These are phyloP conservation scores for Dactylellina sp. DNA, from an alignment of 2,329 filamentous ascomycete genomes.

Conservation along the genomic window DNA sequence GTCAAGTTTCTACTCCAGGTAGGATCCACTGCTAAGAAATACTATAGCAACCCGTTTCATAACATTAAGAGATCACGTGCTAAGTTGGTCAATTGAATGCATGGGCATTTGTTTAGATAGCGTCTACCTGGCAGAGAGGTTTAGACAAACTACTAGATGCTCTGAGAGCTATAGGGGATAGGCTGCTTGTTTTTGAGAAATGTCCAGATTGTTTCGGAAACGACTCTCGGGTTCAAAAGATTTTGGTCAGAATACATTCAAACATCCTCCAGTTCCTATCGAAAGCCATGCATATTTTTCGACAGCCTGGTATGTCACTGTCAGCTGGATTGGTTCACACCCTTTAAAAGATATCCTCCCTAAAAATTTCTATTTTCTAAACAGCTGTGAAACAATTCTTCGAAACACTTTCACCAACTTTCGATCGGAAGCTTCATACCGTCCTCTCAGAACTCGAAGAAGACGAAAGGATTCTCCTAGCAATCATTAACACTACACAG, in stretches of 20 bases:
- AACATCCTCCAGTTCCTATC: conserved; percentile 20
- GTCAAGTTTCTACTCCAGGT: conserved; percentile 30
- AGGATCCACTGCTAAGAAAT: too few species aligned
- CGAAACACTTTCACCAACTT: conserved; percentile 3
- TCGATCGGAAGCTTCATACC: conserved; percentile 8
- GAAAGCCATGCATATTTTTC: conserved; percentile 5
- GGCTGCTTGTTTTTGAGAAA: conserved; percentile 18
- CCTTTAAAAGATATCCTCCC: too few species aligned
- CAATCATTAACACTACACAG: not conserved
- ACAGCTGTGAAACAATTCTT: conserved; percentile 11
- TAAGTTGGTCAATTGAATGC: not conserved
- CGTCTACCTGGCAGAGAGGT: conserved; percentile 17
- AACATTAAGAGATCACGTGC: too few species aligned
- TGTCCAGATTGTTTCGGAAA: not conserved
- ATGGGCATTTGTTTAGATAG: too few species aligned
- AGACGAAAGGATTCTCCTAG: conserved; percentile 15
- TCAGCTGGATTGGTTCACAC: not conserved
- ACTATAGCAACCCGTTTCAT: too few species aligned
- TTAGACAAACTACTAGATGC: conserved; percentile 36
- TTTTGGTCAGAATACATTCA: conserved; percentile 16
- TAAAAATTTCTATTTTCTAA: not conserved
- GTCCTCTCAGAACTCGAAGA: conserved; percentile 14
- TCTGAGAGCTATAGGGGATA: conserved; percentile 19
- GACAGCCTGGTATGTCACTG: conserved; percentile 8
- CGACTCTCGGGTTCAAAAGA: conserved; percentile 12